Percentiles rank a stretch among this genome's conserved stretches.
phyloP scores from a whole-genome alignment of 2,329 filamentous ascomycete genomes.

The Hypoxylon rubiginosum region DNA sequence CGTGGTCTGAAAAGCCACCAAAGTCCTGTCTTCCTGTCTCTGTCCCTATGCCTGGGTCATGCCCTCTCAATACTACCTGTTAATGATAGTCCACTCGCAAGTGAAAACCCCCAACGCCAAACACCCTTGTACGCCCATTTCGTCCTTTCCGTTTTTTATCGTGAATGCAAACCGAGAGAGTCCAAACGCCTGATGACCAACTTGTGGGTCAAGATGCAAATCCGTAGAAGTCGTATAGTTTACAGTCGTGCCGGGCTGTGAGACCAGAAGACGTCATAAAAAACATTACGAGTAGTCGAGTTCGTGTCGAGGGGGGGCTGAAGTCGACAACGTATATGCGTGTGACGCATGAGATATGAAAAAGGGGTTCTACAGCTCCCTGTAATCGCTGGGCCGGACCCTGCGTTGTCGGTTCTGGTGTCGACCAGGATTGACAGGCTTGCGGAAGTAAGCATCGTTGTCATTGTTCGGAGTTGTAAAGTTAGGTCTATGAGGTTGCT shows the following conservation, averaged over 20 bases:
- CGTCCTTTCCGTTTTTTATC: not conserved
- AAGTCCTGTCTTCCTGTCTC: not conserved
- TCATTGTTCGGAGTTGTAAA: slow-evolving; percentile 73
- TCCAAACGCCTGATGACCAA: slow-evolving; percentile 42
- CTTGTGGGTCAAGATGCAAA: slow-evolving; percentile 33
- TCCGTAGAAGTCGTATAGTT: slow-evolving; percentile 25
- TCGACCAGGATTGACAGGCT: slow-evolving; percentile 94
- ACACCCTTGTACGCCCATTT: not conserved
- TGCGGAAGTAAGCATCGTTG: slow-evolving; percentile 93
- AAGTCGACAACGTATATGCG: not conserved
- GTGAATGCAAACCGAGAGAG: not conserved
- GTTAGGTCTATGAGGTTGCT: slow-evolving; percentile 50
- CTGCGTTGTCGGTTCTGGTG: slow-evolving; percentile 85
- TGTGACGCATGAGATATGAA: not conserved
- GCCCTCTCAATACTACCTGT: not conserved
- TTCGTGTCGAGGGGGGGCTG: not conserved
- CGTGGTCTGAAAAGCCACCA: too few relatives aligned
- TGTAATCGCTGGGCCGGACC: slow-evolving; percentile 89
- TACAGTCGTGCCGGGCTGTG: slow-evolving; percentile 32
- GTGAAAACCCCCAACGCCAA: not conserved
- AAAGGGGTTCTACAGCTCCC: slow-evolving; percentile 72
- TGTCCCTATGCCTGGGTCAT: not conserved
- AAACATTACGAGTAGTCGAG: not conserved
- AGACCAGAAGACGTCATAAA: slow-evolving; percentile 12
- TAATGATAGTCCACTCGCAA: not conserved